Conservation (phyloP, 2,329 filamentous ascomycete genomes). For the Xylaria digitata region DNA sequence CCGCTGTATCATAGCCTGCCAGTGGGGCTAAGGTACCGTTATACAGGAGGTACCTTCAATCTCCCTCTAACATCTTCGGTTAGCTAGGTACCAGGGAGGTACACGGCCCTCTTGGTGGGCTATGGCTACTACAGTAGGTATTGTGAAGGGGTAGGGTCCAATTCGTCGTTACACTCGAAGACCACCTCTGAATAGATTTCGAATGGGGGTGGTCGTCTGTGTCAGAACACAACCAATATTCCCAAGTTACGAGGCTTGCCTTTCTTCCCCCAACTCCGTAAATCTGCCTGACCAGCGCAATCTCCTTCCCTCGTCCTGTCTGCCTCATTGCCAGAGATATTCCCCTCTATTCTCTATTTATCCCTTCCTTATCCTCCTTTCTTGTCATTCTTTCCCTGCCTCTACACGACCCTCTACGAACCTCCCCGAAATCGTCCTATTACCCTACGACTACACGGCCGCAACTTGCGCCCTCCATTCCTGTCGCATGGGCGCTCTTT, state of each 20-base stretch:
- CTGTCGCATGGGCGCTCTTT: conserved; percentile 27
- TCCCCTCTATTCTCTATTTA: conserved; percentile 6
- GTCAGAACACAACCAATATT: not conserved
- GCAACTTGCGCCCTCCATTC: conserved; percentile 7
- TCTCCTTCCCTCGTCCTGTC: conserved; percentile 5
- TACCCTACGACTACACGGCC: not conserved
- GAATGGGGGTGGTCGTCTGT: not conserved
- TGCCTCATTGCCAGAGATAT: not conserved
- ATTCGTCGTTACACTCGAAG: conserved; percentile 4
- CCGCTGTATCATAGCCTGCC: no score
- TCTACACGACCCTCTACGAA: not conserved
- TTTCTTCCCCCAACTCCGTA: conserved; percentile 13
- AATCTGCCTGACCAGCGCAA: conserved; percentile 24
- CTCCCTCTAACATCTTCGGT: no score
- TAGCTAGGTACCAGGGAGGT: no score
- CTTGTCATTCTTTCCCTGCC: conserved; percentile 22
- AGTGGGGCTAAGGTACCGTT: no score
- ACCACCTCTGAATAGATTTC: not conserved
- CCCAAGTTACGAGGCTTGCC: conserved; percentile 30
- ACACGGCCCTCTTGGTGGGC: no score
- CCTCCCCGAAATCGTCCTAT: not conserved
- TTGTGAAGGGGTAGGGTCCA: no score
- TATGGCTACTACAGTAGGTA: no score
- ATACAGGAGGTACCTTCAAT: no score
- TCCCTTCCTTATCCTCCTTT: conserved; percentile 12